Conservation (phyloP, 257 asterid genomes). For the Vinca minor region DNA sequence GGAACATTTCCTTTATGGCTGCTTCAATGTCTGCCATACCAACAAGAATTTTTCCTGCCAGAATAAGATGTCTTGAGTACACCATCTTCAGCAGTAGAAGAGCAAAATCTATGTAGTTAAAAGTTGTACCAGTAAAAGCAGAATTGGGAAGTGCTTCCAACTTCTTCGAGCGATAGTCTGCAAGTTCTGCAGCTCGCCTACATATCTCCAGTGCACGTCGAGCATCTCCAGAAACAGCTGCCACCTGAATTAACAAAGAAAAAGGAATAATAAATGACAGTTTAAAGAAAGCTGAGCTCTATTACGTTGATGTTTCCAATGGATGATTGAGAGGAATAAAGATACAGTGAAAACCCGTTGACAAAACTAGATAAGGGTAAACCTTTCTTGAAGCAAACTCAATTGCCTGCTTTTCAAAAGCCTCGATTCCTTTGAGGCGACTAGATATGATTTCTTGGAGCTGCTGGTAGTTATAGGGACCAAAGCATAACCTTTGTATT, state of each 20-base stretch:
- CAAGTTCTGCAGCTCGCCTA: constrained; percentile 92
- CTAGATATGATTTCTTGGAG: constrained; percentile 86
- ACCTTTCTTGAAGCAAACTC: constrained; percentile 98
- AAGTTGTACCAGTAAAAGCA: constrained; percentile 38
- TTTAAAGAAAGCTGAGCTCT: background rate
- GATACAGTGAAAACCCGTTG: background rate
- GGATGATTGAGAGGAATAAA: background rate
- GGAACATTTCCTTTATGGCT: constrained; percentile 94
- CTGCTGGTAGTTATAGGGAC: constrained; percentile 85
- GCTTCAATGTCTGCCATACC: constrained; percentile 77
- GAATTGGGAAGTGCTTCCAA: constrained; percentile 29
- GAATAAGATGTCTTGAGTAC: background rate
- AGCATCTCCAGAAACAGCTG: constrained; percentile 98
- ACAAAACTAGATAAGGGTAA: constrained; percentile 11
- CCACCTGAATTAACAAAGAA: constrained; percentile 53
- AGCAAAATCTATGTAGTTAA: background rate
- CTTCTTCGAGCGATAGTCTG: constrained; percentile 60
- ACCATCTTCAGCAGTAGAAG: background rate
- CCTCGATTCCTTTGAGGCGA: constrained; percentile 76
- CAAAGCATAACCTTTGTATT: constrained; percentile 95
- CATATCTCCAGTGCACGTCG: constrained; percentile 96
- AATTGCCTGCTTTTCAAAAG: constrained; percentile 77
- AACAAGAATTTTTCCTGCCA: constrained; percentile 52
- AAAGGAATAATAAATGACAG: constrained; percentile 11
- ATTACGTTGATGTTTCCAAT: background rate